phyloP scores from a whole-genome alignment of 108 stramenopile species.

The Cyclotella choctawhatcheeana region DNA sequence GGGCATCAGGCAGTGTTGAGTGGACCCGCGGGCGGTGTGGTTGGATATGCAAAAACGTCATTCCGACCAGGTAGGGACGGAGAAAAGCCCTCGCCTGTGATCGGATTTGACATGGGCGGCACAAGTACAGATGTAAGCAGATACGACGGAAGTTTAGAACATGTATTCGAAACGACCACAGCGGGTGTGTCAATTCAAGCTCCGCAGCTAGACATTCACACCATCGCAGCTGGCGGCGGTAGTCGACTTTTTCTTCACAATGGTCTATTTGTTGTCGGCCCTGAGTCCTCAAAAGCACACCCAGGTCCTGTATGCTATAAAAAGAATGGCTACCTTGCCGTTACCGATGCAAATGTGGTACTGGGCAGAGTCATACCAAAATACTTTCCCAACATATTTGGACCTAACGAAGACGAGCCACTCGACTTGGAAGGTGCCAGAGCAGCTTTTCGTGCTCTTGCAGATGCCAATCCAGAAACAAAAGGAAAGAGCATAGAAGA shows the following conservation, averaged over 20 bases:
- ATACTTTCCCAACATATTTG: slow-evolving; percentile 97
- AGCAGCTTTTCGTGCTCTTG: slow-evolving; percentile 81
- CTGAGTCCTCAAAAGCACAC: slow-evolving; percentile 96
- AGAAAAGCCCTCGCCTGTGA: slow-evolving; percentile 74
- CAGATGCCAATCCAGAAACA: slow-evolving; percentile 65
- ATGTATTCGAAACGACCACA: slow-evolving; percentile 96
- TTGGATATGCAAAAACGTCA: slow-evolving; percentile 97
- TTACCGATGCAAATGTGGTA: slow-evolving; percentile 98
- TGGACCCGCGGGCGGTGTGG: slow-evolving; percentile 95
- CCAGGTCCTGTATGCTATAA: slow-evolving; percentile 99
- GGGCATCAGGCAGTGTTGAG: slow-evolving; percentile 95
- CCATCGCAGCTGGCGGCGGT: slow-evolving; percentile 96
- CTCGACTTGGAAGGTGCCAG: slow-evolving; percentile 91
- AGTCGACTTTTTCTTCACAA: slow-evolving; percentile 86
- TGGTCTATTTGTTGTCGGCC: slow-evolving; percentile 96
- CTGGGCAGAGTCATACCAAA: slow-evolving; percentile 93
- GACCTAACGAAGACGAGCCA: slow-evolving; percentile 94
- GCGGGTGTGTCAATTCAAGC: slow-evolving; percentile 94
- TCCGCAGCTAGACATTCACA: slow-evolving; percentile 98
- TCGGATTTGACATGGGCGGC: slow-evolving; percentile 99
- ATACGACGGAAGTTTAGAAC: slow-evolving; percentile 89
- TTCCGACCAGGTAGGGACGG: slow-evolving; percentile 51
- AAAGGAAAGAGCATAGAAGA: slow-evolving; percentile 77
- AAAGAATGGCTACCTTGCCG: slow-evolving; percentile 95
- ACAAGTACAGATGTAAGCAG: slow-evolving; percentile 95